These are phyloP conservation scores for Dacryopinax primogenitus DNA, from an alignment of 768 basidiomycete genomes.

Conservation along the genomic window DNA sequence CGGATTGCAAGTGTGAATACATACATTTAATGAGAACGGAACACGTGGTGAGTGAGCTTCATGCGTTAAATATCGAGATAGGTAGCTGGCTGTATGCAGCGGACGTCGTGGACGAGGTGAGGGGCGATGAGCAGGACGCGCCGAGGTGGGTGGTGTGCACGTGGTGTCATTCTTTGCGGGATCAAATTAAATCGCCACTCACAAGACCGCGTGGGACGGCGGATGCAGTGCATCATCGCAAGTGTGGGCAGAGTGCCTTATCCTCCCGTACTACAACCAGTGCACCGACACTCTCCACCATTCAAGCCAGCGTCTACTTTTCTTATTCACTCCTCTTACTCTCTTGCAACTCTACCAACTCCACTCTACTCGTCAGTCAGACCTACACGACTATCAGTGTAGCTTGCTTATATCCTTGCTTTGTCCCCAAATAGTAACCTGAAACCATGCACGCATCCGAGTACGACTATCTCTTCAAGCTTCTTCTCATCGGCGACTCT, in stretches of 20 bases:
- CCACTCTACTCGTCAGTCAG: not conserved
- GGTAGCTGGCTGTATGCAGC: too few relatives aligned
- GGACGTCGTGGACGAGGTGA: too few relatives aligned
- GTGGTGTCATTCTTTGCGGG: too few relatives aligned
- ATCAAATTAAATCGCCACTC: too few relatives aligned
- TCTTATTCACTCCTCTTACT: not conserved
- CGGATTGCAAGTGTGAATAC: too few relatives aligned
- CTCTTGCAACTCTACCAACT: not conserved
- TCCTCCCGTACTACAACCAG: too few relatives aligned
- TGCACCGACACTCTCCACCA: not conserved
- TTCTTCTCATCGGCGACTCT: conserved; percentile 86
- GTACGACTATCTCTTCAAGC: conserved; percentile 94
- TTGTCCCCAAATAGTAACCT: not conserved
- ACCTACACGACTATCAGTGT: not conserved
- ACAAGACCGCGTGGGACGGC: not conserved
- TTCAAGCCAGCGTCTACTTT: conserved; percentile 3
- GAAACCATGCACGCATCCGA: conserved; percentile 73
- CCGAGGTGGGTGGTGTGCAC: too few relatives aligned
- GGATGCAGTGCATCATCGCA: conserved; percentile 1
- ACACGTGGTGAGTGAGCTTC: too few relatives aligned
- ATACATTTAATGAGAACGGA: too few relatives aligned
- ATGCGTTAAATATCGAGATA: too few relatives aligned
- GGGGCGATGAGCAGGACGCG: too few relatives aligned
- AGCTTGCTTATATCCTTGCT: not conserved
- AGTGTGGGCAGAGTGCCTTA: not conserved